Conservation (phyloP, 306 rosid genomes). For the Mimosa bimucronata region DNA sequence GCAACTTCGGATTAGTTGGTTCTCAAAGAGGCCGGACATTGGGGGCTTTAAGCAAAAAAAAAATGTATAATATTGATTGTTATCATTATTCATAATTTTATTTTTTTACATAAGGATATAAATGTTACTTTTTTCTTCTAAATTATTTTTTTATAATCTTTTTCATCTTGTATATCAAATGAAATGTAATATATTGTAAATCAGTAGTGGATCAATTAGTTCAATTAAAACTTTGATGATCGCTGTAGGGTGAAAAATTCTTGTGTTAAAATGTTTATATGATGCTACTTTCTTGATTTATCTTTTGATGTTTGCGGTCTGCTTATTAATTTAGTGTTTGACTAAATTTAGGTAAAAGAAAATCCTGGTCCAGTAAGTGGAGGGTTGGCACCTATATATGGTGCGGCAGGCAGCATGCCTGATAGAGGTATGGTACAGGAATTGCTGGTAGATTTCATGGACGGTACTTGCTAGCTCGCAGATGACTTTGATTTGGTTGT, state of each 20-base stretch:
- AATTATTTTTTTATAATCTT: neutral
- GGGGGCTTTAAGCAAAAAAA: no score
- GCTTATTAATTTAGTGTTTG: neutral
- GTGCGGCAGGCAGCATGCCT: conserved; percentile 97
- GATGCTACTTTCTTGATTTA: conserved; percentile 23
- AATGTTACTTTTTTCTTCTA: no score
- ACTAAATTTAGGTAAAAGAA: conserved; percentile 68
- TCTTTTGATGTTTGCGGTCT: conserved; percentile 3
- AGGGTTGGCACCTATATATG: conserved; percentile 93
- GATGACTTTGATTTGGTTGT: neutral
- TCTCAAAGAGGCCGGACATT: no score
- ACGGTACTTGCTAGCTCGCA: conserved; percentile 67
- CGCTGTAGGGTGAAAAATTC: neutral
- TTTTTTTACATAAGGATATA: no score
- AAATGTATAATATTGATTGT: no score
- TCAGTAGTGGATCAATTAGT: neutral
- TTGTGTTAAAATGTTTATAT: neutral
- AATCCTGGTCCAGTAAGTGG: conserved; percentile 93
- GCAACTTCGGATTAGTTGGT: no score
- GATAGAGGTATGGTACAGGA: conserved; percentile 88
- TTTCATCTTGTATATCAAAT: neutral
- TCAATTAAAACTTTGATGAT: neutral
- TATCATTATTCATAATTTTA: neutral
- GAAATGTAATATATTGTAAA: neutral
- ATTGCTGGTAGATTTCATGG: conserved; percentile 88